Evolutionary conservation across 164 flowering plant genomes (phyloP).

Genomic region (Berberis thunbergii): DNA sequence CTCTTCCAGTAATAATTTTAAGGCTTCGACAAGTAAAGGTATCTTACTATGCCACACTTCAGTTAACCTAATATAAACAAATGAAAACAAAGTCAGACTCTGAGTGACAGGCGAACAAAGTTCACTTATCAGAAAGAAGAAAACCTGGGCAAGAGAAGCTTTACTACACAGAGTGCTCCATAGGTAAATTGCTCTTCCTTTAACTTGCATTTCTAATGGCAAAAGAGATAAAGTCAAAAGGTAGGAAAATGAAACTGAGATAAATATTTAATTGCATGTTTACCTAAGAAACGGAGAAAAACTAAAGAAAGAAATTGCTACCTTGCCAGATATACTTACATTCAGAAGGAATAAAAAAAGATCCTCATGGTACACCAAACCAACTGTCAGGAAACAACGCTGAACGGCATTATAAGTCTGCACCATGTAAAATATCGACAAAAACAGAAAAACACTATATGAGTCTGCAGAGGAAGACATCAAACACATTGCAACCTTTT

Average conservation of each 20-base stretch:
- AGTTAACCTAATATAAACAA: conserved; percentile 45
- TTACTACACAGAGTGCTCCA: conserved; percentile 87
- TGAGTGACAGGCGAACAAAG: background rate
- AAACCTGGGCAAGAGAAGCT: conserved; percentile 95
- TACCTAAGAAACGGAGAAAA: background rate
- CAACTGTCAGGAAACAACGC: conserved; percentile 88
- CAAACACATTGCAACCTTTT: too few species aligned
- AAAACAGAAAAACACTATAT: background rate
- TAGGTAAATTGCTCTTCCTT: conserved; percentile 72
- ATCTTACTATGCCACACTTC: conserved; percentile 92
- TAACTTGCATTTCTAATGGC: conserved; percentile 67
- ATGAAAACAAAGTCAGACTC: conserved; percentile 9
- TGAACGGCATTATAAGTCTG: conserved; percentile 97
- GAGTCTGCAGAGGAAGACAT: background rate
- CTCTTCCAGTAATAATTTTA: conserved; percentile 70
- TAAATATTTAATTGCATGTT: background rate
- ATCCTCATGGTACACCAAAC: conserved; percentile 83
- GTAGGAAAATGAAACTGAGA: background rate
- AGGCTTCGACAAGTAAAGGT: conserved; percentile 71
- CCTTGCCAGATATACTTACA: conserved; percentile 38
- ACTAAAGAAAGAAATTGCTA: background rate
- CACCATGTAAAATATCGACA: conserved; percentile 10
- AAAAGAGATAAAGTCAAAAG: conserved; percentile 4
- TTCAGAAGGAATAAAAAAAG: conserved; percentile 71
- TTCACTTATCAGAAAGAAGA: conserved; percentile 2